Evolutionary conservation across 2,329 filamentous ascomycete genomes (phyloP).

Genomic region (Sarocladium kiliense): DNA sequence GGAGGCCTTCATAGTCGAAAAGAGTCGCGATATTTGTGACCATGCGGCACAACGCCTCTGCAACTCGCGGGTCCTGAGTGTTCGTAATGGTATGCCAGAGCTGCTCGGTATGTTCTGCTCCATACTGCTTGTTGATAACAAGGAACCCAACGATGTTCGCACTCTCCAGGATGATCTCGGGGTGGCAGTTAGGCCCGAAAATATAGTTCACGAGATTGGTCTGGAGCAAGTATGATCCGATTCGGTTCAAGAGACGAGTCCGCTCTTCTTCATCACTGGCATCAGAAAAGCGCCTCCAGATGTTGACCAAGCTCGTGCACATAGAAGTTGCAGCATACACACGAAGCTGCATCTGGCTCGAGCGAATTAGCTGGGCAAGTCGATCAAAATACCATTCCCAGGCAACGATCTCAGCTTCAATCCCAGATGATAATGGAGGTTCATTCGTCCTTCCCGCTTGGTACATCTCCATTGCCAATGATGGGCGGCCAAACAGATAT

Average conservation of each 20-base stretch:
- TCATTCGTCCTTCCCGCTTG: neutral
- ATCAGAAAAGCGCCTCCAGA: slow-evolving; percentile 51
- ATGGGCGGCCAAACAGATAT: neutral
- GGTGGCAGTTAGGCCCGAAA: slow-evolving; percentile 84
- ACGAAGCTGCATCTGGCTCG: slow-evolving; percentile 85
- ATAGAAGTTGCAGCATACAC: slow-evolving; percentile 73
- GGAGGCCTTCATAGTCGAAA: slow-evolving; percentile 42
- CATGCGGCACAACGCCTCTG: slow-evolving; percentile 73
- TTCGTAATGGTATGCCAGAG: slow-evolving; percentile 80
- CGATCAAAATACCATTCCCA: slow-evolving; percentile 66
- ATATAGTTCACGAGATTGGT: slow-evolving; percentile 80
- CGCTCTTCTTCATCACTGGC: slow-evolving; percentile 25
- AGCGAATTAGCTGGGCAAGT: slow-evolving; percentile 68
- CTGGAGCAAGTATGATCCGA: slow-evolving; percentile 63
- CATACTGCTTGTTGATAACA: slow-evolving; percentile 71
- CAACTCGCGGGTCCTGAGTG: slow-evolving; percentile 79
- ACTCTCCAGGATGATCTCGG: slow-evolving; percentile 78
- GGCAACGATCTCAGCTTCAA: slow-evolving; percentile 41
- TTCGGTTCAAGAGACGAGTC: slow-evolving; percentile 52
- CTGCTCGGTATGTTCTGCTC: slow-evolving; percentile 64
- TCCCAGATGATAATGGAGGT: neutral
- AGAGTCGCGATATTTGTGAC: slow-evolving; percentile 42
- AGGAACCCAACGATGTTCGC: slow-evolving; percentile 84
- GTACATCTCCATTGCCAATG: neutral
- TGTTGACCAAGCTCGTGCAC: slow-evolving; percentile 61